Conservation (phyloP, 2,329 filamentous ascomycete genomes). For the Fusarium sambucinum region DNA sequence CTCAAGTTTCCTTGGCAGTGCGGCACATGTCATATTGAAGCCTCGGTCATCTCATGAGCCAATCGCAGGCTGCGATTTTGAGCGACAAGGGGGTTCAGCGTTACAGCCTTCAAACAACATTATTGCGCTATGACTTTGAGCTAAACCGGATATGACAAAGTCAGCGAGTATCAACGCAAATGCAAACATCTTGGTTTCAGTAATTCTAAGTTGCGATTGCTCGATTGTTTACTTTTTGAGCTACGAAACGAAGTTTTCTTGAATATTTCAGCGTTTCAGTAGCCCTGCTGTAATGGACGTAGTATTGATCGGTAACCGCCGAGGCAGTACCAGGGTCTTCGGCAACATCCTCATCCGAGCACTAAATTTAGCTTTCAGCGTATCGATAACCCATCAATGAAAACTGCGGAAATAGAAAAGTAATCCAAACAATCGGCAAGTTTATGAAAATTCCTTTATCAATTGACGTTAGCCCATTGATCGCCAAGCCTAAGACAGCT, state of each 20-base stretch:
- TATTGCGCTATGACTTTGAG: background rate
- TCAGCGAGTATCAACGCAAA: background rate
- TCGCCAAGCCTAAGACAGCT: background rate
- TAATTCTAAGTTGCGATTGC: too few relatives aligned
- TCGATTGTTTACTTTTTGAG: background rate
- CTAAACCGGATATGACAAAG: background rate
- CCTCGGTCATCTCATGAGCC: background rate
- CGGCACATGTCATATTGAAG: background rate
- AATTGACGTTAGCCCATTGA: background rate
- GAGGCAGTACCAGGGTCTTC: background rate
- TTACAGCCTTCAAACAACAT: background rate
- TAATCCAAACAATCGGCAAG: background rate
- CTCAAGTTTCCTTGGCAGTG: background rate
- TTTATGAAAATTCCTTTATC: background rate
- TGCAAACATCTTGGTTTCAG: background rate
- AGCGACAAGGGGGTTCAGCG: background rate
- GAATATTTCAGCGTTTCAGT: background rate
- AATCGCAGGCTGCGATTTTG: background rate
- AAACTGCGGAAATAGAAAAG: background rate
- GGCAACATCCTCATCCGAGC: background rate
- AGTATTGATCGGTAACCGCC: conserved; percentile 3
- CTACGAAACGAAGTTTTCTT: background rate
- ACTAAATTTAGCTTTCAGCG: background rate
- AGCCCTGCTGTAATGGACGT: background rate
- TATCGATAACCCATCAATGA: background rate